Percentiles rank a stretch among this genome's conserved stretches.
Conservation (phyloP, 768 basidiomycete genomes). For the Galerina sulciceps region DNA sequence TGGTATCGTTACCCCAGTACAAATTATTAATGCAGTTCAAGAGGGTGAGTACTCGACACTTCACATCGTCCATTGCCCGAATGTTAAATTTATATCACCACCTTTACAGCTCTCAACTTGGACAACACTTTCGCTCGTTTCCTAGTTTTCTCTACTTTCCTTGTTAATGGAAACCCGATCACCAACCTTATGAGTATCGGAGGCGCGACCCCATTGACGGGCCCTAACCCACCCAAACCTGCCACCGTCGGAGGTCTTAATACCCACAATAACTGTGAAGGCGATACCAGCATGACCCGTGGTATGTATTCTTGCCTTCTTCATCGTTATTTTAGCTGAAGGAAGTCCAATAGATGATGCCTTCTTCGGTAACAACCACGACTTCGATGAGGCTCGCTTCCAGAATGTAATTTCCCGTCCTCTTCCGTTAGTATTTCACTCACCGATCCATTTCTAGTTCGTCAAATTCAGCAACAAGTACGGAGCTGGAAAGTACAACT, state of each 20-base stretch:
- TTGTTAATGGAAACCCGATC: too few relatives aligned
- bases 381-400: slow-evolving; percentile 24
- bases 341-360: slow-evolving; percentile 8
- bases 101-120: slow-evolving; percentile 9
- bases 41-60: slow-evolving; percentile 9
- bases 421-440: not conserved
- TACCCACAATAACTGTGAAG: slow-evolving; percentile 24
- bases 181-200: slow-evolving; percentile 15
- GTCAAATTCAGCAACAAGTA: slow-evolving; percentile 19
- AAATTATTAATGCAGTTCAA: slow-evolving; percentile 16
- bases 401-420: slow-evolving; percentile 10
- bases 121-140: too few relatives aligned
- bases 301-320: not conserved
- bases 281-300: slow-evolving; percentile 14
- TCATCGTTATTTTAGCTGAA: not conserved
- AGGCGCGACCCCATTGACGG: slow-evolving; percentile 18
- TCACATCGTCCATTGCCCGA: not conserved
- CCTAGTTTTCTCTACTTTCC: too few relatives aligned
- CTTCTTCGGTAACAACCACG: slow-evolving; percentile 25
- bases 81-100: slow-evolving; percentile 1
- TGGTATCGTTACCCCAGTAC: slow-evolving; percentile 13
- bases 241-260: slow-evolving; percentile 25
- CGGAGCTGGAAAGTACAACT: slow-evolving; percentile 27
- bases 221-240: slow-evolving; percentile 20
- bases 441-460: slow-evolving; percentile 9